Percentiles rank a stretch among this genome's conserved stretches.
Conservation (phyloP, 345 rosid genomes). For the Turnera subulata region DNA sequence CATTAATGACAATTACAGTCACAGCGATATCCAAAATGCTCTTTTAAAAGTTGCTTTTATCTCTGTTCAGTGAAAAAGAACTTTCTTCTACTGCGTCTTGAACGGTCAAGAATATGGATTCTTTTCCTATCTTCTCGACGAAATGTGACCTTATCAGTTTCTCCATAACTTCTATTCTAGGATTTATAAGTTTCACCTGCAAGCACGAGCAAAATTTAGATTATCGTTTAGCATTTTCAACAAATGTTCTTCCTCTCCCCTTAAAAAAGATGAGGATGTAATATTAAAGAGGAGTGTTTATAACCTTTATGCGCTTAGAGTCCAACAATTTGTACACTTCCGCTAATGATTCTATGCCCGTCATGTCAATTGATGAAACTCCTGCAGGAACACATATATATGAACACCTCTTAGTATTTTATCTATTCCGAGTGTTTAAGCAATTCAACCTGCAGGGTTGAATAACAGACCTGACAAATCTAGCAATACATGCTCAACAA, state of each 20-base stretch:
- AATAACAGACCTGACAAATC: conserved; percentile 58
- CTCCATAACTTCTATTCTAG: conserved; percentile 71
- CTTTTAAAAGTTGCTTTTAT: neutral
- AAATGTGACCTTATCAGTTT: conserved; percentile 67
- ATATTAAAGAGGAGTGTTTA: neutral
- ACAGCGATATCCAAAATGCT: neutral
- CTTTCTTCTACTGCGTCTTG: conserved; percentile 63
- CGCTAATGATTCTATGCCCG: conserved; percentile 61
- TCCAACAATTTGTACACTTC: conserved; percentile 53
- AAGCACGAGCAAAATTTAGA: neutral
- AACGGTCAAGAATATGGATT: conserved; percentile 46
- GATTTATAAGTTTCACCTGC: conserved; percentile 67
- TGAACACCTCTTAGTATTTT: too few species aligned
- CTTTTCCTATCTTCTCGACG: conserved; percentile 54
- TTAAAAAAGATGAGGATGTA: too few species aligned
- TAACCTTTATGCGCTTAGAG: conserved; percentile 45
- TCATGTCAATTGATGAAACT: conserved; percentile 65
- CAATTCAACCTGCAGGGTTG: neutral
- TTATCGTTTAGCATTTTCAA: neutral
- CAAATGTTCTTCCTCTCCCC: neutral
- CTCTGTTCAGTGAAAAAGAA: conserved; percentile 29
- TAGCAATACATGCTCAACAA: conserved; percentile 54
- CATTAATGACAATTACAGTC: too few species aligned
- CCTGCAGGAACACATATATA: conserved; percentile 36
- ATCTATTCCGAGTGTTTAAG: too few species aligned